Evolutionary conservation across 257 asterid genomes (phyloP), one percentile per base, ranked within the genome.

Genomic region (Handroanthus guayacan): DNA sequence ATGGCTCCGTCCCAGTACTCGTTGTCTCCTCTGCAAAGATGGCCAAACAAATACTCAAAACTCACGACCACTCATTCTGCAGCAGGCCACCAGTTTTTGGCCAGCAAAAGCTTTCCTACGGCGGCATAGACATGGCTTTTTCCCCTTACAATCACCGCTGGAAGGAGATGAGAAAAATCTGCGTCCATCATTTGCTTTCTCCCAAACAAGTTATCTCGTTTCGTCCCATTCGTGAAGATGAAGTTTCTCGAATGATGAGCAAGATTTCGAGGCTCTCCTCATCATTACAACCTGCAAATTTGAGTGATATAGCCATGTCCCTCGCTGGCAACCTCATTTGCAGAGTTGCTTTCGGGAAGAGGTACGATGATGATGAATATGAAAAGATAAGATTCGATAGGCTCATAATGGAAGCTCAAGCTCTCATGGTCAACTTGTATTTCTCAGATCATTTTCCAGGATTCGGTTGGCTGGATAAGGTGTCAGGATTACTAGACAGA

Each of bases 311-410:
- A 10, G 70, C 77, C 14, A 81, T 82, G 81, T 81, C 86, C 1
- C 37, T 83, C 6, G 76, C 89, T 5, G 75, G 77, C 50, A 86
- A 79, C 64, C 71, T 78, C 39, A 76, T 83, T 7, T 83, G 84
- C 34, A 78, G 89, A 13, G 68, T 76, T 3, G 86, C 87, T 0
- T 86, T 86, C 6, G 87, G 89, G 7, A 78, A 75, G 81, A 72
- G 82, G 10, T 86, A 71, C 51, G 81, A 79, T 0, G 87, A 75
- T 0, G 60, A 81, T 0, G 89, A 76, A 16, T 79, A 47, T 52
- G 81, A 80, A 5, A 82, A 67, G 76, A 56, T 18, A 47, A 78
- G 79, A 41, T 71, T 86, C 36, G 80, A 79, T 44, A 39, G 72
- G 37, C 80, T 84, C 5, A 12, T 86, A 2, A 3, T 67, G 6